Evolutionary conservation across 345 rosid species (phyloP), one percentile per base, ranked within the genome.

Genomic region (Pistacia atlantica): DNA sequence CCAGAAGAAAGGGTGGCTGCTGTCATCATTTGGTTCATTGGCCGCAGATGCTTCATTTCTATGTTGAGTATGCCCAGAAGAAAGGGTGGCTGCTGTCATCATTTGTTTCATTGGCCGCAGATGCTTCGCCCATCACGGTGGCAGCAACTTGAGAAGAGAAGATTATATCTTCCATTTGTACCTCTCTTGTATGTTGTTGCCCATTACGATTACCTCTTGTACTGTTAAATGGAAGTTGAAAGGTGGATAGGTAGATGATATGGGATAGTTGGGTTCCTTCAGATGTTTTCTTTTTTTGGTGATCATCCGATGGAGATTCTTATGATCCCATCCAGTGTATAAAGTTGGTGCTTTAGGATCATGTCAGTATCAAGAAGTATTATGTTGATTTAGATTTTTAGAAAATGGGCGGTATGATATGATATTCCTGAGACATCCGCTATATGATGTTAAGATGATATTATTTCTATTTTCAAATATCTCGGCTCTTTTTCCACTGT

Each of bases 1-100:
- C 63, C 90, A 82, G 86, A 82, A 83, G 79, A 86, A 87, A 81
- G 98, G 95, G 6, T 97, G 99, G 99, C 91, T 97, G 64, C 79
- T 86, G 16, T 78, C 90, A 1, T 81, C 80, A 65, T 92, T 90
- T 48, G 90, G 83, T 45, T 42, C 88, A 59, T 80, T 76, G 5
- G 85, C 70, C 6, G 69, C 70, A 4, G 86, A 82, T 52, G 74
- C 72, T 5, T 20, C 67, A n/a, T 69, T 81, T 79, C 86, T 97
- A 94, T 58, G 82, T 75, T 42, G 91, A 90, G 75, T 72, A 78
- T 84, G 99, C 98, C 63, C 90, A 82, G 86, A 82, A 83, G 79
- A 86, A 87, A 81, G 98, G 95, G 6, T 97, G 99, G 99, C 91
- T 97, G 64, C 79, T 86, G 16, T 78, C 90, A 1, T 81, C 80